phyloP scores from a whole-genome alignment of 2,329 filamentous ascomycete genomes.

The Emmonsiellopsis sp. region DNA sequence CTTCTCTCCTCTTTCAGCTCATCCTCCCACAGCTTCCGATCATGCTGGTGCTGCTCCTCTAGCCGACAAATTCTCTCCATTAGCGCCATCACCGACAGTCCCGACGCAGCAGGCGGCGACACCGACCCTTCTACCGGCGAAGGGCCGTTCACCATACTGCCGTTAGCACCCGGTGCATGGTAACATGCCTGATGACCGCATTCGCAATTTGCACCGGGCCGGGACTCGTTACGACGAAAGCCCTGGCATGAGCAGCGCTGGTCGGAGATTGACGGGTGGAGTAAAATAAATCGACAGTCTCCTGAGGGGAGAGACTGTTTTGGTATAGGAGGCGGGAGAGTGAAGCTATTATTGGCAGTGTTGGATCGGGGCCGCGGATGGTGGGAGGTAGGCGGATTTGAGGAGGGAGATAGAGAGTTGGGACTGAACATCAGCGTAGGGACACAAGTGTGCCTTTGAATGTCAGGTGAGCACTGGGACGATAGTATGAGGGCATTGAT shows the following conservation, averaged over 20 bases:
- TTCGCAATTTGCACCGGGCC: conserved; percentile 34
- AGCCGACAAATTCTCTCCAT: conserved; percentile 17
- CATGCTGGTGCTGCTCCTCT: conserved; percentile 18
- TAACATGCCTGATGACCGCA: conserved; percentile 42
- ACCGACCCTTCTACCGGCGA: conserved; percentile 3
- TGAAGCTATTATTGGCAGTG: neutral
- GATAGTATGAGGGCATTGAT: conserved; percentile 2
- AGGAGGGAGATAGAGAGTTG: conserved; percentile 12
- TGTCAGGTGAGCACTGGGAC: conserved; percentile 1
- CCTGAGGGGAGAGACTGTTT: conserved; percentile 18
- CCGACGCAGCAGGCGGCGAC: neutral
- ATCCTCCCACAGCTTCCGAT: conserved; percentile 15
- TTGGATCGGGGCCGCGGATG: neutral
- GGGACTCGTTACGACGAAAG: conserved; percentile 27
- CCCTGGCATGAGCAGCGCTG: conserved; percentile 37
- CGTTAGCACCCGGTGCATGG: conserved; percentile 21
- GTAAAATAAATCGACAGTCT: conserved; percentile 22
- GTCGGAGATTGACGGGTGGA: conserved; percentile 17
- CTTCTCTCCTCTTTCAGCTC: conserved; percentile 17
- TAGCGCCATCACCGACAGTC: conserved; percentile 6
- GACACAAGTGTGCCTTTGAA: conserved; percentile 3
- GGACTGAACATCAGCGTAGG: conserved; percentile 17
- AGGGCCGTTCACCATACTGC: neutral
- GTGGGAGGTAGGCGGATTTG: neutral
- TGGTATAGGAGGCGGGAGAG: neutral